phyloP scores from a whole-genome alignment of 2,329 filamentous ascomycete genomes.

The Aureobasidium uvarum region DNA sequence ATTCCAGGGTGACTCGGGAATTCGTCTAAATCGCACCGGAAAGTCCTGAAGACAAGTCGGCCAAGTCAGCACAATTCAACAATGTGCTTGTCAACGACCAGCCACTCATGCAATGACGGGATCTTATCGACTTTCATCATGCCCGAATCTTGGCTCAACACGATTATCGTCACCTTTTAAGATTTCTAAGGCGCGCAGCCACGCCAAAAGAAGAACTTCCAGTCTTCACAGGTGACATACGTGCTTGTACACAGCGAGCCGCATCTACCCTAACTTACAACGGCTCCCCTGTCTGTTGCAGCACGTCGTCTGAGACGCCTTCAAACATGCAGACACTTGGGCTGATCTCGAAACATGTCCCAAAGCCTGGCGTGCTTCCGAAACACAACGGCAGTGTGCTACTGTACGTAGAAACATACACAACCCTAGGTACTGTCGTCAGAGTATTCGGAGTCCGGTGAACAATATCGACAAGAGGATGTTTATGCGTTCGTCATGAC shows the following conservation, averaged over 20 bases:
- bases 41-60: background rate
- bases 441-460: background rate
- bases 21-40: background rate
- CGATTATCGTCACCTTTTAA: background rate
- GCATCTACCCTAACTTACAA: background rate
- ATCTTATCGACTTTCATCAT: constrained; percentile 3
- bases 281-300: constrained; percentile 11
- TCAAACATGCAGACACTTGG: background rate
- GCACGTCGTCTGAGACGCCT: background rate
- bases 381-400: constrained; percentile 12
- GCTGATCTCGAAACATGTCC: constrained; percentile 18
- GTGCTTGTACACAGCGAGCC: background rate
- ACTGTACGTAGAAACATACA: background rate
- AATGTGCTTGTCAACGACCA: background rate
- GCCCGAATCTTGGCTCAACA: background rate
- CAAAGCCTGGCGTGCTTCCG: constrained; percentile 1
- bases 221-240: constrained; percentile 1
- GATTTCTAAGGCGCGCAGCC: no score
- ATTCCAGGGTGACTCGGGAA: background rate
- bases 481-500: background rate
- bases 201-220: background rate
- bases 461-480: background rate
- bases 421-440: background rate
- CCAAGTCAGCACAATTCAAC: background rate
- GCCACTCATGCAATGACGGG: constrained; percentile 9